A percentile compares a stretch with the other conserved stretches of the same genome.
These are phyloP conservation scores for Hypoxylon lenormandii DNA, from an alignment of 495 filamentous ascomycete genomes.

Conservation along the genomic window DNA sequence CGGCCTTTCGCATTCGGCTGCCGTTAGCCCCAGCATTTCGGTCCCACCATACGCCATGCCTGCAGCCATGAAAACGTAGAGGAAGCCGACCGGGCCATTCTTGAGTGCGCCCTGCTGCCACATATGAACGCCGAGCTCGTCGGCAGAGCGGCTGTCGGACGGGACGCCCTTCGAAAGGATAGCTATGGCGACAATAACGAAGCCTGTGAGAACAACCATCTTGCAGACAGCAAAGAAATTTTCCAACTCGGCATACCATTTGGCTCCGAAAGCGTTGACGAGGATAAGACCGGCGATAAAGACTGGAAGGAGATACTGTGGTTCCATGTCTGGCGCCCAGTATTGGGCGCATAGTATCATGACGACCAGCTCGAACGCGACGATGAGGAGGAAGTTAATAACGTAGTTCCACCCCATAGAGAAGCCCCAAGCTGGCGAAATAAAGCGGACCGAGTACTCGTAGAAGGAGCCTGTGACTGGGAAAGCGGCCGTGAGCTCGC, in stretches of 20 bases:
- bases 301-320: slow-evolving; percentile 57
- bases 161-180: slow-evolving; percentile 55
- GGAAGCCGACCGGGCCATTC: slow-evolving; percentile 70
- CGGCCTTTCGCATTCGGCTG: slow-evolving; percentile 78
- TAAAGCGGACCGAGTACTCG: slow-evolving; percentile 72
- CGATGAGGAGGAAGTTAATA: slow-evolving; percentile 63
- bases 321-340: slow-evolving; percentile 60
- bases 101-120: slow-evolving; percentile 66
- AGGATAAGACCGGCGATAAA: slow-evolving; percentile 59
- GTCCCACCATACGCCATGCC: slow-evolving; percentile 72
- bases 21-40: slow-evolving; percentile 74
- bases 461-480: slow-evolving; percentile 64
- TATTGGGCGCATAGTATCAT: slow-evolving; percentile 63
- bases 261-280: slow-evolving; percentile 71
- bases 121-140: slow-evolving; percentile 45
- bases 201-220: slow-evolving; percentile 54
- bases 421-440: slow-evolving; percentile 76
- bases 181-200: slow-evolving; percentile 58
- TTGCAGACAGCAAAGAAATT: slow-evolving; percentile 64
- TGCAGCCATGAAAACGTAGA: slow-evolving; percentile 69
- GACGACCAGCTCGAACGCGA: slow-evolving; percentile 61
- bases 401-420: slow-evolving; percentile 79
- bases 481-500: slow-evolving; percentile 71
- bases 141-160: slow-evolving; percentile 29
- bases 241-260: slow-evolving; percentile 67